Conservation (phyloP, 2,329 filamentous ascomycete species). For the Graphilbum ipis-grandicollis region DNA sequence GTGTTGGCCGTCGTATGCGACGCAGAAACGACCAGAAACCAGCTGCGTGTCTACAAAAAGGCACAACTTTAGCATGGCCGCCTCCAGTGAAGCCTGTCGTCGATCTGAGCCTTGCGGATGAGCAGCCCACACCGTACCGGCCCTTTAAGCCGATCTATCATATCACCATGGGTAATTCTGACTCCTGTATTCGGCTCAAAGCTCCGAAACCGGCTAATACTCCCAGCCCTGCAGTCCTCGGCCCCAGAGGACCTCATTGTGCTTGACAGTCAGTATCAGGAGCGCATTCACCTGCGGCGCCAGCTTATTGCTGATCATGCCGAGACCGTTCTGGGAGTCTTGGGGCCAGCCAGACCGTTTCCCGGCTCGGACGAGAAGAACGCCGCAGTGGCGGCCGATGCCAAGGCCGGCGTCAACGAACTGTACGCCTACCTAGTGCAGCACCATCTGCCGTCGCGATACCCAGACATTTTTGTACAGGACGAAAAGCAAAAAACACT, state of each 20-base stretch:
- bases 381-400: conserved; percentile 10
- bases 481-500: conserved; percentile 15
- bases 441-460: conserved; percentile 29
- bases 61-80: no score
- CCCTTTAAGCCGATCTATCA: conserved; percentile 35
- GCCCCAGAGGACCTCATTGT: conserved; percentile 31
- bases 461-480: conserved; percentile 28
- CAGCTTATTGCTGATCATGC: conserved; percentile 21
- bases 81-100: no score
- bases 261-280: conserved; percentile 31
- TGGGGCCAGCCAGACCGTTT: conserved; percentile 11
- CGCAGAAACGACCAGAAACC: no score
- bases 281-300: conserved; percentile 22
- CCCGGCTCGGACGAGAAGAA: background rate
- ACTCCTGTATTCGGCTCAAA: no score
- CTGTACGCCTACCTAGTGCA: conserved; percentile 28
- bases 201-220: background rate
- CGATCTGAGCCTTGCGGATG: no score
- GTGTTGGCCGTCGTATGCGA: no score
- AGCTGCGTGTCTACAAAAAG: no score
- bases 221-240: conserved; percentile 25
- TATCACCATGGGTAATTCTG: conserved; percentile 36
- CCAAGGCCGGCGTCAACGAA: conserved; percentile 25
- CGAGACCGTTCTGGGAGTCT: conserved; percentile 22
- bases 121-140: conserved; percentile 15